Base-by-base conservation (phyloP, 108 stramenopile genomes). In the Epithemia pelagica region DNA sequence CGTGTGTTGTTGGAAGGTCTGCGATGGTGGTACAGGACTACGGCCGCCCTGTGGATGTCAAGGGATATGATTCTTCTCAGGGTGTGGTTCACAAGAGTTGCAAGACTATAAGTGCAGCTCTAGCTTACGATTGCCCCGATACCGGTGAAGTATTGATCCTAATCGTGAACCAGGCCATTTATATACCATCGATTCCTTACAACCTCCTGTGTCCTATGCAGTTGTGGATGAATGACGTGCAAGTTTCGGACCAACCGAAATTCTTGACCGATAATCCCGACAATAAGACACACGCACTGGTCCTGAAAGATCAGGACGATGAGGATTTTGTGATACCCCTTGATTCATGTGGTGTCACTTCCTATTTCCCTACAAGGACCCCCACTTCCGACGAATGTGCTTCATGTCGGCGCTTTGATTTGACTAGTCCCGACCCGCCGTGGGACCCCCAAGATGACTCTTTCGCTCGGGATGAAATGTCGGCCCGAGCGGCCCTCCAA, bases 151-250 rank as follows among this genome's bases (percentile, higher is more conserved):
- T 33, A n/a, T 28, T 54, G 21, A 69, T 69, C 19, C 20, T 74
- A 62, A 52, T 67, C 21, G 28, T 67, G 27, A 22, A 73, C 24
- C 67, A 74, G 37, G 62, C 68, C 0, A 74, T 74, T 52, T 30
- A 62, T 22, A 58, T 53, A 2, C 19, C 61, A 3, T 1, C 7
- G 2, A 22, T 63, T 32, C 3, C 56, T 3, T 28, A 68, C 20
- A 67, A 74, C 28, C 26, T 68, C 30, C 25, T 74, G n/a, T 68
- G 58, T n/a, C 61, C 73, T 8, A 74, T 74, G 73, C 73, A 74
- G 60, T 52, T 67, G 20, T 31, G 67, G 26, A 28, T 67, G 0
- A 53, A 60, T 46, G 37, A 46, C 37, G 37, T 46, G 10, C 5
- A 46, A 46, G 37, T 46, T 46, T 46, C 15, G 37, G 37, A 46